Percentiles rank a stretch among this genome's conserved stretches.
Evolutionary conservation across 2,329 filamentous ascomycete species (phyloP).

Genomic region (Trichoderma sp.): DNA sequence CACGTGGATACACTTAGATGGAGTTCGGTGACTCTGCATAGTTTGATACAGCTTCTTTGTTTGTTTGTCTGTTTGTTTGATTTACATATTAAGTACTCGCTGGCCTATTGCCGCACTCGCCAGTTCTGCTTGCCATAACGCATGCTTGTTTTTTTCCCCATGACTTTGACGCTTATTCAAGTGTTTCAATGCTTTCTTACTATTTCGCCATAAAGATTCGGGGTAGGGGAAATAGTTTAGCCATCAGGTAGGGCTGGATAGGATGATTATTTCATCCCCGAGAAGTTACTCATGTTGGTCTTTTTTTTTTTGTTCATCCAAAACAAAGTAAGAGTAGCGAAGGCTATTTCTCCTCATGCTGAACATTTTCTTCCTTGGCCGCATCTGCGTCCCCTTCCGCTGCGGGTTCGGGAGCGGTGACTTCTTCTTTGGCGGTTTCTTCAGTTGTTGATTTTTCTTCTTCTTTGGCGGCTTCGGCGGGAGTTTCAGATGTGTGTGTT

Average conservation of each 20-base stretch:
- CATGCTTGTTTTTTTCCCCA: background rate
- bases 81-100: background rate
- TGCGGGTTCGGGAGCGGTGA: background rate
- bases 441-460: background rate
- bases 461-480: background rate
- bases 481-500: background rate
- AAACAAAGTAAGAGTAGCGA: background rate
- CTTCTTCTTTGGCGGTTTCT: background rate
- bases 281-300: background rate
- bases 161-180: constrained; percentile 16
- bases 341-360: constrained; percentile 15
- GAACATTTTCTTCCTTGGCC: background rate
- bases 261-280: background rate
- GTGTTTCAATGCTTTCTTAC: background rate
- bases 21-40: background rate
- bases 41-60: background rate
- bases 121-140: background rate
- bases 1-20: constrained; percentile 1
- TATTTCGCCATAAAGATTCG: constrained; percentile 2
- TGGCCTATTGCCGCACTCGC: background rate
- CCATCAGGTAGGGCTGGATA: background rate
- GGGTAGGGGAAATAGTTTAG: background rate
- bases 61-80: background rate
- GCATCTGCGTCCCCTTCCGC: background rate
- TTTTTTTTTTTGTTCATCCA: background rate